phyloP scores from a whole-genome alignment of 768 basidiomycete species.

The Termitomyces sp. region DNA sequence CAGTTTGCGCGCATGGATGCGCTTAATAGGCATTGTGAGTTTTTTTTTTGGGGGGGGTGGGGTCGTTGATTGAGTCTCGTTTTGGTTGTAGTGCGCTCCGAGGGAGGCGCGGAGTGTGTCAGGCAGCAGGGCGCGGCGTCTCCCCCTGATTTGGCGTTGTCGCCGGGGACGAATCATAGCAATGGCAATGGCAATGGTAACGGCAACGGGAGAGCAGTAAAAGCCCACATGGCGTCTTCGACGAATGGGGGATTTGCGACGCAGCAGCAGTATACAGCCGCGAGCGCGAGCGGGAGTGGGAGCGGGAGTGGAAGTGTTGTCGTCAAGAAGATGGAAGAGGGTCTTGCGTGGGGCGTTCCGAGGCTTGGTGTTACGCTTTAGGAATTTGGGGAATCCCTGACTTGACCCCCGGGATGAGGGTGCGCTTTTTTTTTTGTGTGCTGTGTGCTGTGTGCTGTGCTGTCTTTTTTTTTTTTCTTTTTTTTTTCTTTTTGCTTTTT shows the following conservation, averaged over 20 bases:
- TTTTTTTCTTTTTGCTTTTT: too few species aligned
- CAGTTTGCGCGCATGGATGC: slow-evolving; percentile 96
- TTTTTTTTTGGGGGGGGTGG: not conserved
- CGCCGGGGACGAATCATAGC: too few species aligned
- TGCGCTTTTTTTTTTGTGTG: not conserved
- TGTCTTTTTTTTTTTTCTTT: too few species aligned
- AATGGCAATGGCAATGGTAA: not conserved
- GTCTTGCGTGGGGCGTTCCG: slow-evolving; percentile 2
- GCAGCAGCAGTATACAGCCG: not conserved
- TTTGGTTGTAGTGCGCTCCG: slow-evolving; percentile 60
- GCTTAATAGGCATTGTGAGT: slow-evolving; percentile 87
- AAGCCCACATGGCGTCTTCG: too few species aligned
- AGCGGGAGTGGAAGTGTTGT: too few species aligned
- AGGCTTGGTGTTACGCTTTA: slow-evolving; percentile 13
- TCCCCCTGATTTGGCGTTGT: too few species aligned
- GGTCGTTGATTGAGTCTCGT: not conserved
- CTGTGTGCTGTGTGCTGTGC: too few species aligned
- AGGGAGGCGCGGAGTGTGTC: slow-evolving; percentile 76
- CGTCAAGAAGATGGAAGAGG: slow-evolving; percentile 10
- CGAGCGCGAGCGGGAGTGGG: not conserved
- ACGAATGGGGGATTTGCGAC: too few species aligned
- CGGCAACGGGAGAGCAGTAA: too few species aligned
- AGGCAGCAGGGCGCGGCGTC: slow-evolving; percentile 31
- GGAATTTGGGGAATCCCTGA: too few species aligned
- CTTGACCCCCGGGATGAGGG: too few species aligned